Conservation (phyloP, 192 early-diverging fungal species). For the Cetraspora pellucida region DNA sequence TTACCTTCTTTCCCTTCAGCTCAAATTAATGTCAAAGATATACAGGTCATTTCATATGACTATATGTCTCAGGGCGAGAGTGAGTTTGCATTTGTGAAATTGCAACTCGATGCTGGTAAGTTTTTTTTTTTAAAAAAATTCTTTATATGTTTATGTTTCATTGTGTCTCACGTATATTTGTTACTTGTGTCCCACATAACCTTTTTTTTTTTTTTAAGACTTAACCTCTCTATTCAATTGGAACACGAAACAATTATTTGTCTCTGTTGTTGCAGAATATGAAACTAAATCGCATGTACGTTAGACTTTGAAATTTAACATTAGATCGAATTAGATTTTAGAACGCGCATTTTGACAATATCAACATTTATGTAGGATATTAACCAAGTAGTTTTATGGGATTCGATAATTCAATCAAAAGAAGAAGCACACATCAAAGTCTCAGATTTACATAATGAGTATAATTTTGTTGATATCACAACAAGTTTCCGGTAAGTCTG, state of each 20-base stretch:
- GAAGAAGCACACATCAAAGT: slow-evolving; percentile 63
- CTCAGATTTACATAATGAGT: slow-evolving; percentile 63
- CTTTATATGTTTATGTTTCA: not conserved
- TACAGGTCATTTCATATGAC: slow-evolving; percentile 11
- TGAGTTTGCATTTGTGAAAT: slow-evolving; percentile 24
- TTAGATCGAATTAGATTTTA: not conserved
- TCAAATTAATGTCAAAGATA: not conserved
- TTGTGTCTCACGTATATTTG: not conserved
- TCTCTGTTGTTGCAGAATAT: slow-evolving; percentile 78
- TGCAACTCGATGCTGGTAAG: slow-evolving; percentile 29
- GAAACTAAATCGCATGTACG: slow-evolving; percentile 67
- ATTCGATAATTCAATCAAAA: slow-evolving; percentile 73
- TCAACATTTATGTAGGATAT: slow-evolving; percentile 41
- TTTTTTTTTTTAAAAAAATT: not conserved
- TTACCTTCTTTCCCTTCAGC: slow-evolving; percentile 18
- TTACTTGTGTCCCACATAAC: not conserved
- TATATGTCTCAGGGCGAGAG: slow-evolving; percentile 4
- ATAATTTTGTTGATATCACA: slow-evolving; percentile 69
- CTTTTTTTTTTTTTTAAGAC: slow-evolving; percentile 52
- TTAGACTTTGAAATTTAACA: not conserved
- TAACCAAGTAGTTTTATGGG: slow-evolving; percentile 85
- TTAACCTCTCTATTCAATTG: slow-evolving; percentile 79
- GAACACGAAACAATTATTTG: slow-evolving; percentile 91
- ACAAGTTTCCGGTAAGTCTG: slow-evolving; percentile 65
- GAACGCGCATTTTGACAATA: not conserved